Evolutionary conservation across 2,329 filamentous ascomycete genomes (phyloP), one percentile per base, ranked within the genome.

Genomic region (Harringtonia aguacate): DNA sequence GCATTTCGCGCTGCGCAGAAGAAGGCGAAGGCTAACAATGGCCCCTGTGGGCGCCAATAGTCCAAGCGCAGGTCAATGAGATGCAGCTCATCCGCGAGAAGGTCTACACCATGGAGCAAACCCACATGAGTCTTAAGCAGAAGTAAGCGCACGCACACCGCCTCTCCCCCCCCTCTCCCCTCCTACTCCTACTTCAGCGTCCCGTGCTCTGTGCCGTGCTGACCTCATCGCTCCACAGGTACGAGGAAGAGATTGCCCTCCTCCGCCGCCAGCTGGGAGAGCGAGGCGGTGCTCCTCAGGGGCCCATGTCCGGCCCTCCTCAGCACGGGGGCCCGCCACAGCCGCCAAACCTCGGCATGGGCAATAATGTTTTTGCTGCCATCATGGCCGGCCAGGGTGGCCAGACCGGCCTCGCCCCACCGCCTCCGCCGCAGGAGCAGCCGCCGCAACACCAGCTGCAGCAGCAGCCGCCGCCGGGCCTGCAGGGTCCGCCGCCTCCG

Each of bases 1-100:
- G n/a, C n/a, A n/a, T n/a, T n/a, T n/a, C n/a, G n/a, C n/a, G n/a
- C n/a, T n/a, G n/a, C n/a, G n/a, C n/a, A n/a, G n/a, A n/a, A n/a
- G n/a, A n/a, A n/a, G n/a, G n/a, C n/a, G n/a, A 28, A 34, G 30
- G 41, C 55, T 56, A 45, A 54, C 8, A 18, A 17, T 20, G 10
- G 42, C 47, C 47, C 47, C 44, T 45, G 24, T 10, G 24, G 24
- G 24, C 24, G 24, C 24, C 6, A 55, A 53, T 62, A 95, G 92
- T 97, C 59, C 81, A 86, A 46, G 78, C 81, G 40, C 92, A 98
- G 62, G 83, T 95, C 52, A 83, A 90, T 58, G 92, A 98, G 67
- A 92, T 97, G 75, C 86, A 95, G 61, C 77, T 95, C 58, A 87
- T 98, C 40, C 77, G 89, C 50, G 84, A 89, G 60, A 95, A 95